These are phyloP conservation scores for Colletotrichum phormii DNA, from an alignment of 2,329 filamentous ascomycete species.

Conservation along the genomic window DNA sequence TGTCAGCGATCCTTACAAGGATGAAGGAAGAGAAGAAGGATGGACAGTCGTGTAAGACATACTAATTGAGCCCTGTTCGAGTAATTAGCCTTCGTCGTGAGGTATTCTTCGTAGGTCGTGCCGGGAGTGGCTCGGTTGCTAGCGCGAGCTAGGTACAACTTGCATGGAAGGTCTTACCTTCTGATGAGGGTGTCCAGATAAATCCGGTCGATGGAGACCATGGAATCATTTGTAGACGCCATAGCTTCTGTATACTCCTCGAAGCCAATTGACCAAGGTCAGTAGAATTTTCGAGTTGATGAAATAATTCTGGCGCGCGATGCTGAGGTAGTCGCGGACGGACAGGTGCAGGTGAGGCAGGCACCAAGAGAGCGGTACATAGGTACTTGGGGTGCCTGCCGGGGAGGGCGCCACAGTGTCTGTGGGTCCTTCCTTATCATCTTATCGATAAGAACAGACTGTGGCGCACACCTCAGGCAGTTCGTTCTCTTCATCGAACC, in stretches of 20 bases:
- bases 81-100: conserved; percentile 8
- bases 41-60: conserved; percentile 32
- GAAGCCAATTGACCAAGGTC: background rate
- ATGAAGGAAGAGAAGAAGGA: background rate
- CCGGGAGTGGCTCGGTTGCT: background rate
- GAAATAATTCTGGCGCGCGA: conserved; percentile 1
- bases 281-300: background rate
- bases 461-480: too few species aligned
- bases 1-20: background rate
- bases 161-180: conserved; percentile 58
- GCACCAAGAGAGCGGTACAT: background rate
- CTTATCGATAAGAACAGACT: conserved; percentile 9
- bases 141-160: background rate
- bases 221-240: conserved; percentile 37
- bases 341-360: background rate
- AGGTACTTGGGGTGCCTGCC: background rate
- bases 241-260: conserved; percentile 37
- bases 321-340: background rate
- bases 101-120: background rate
- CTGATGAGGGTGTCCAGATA: conserved; percentile 72
- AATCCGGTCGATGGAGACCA: conserved; percentile 61
- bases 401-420: background rate
- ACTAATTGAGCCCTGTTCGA: conserved; percentile 44
- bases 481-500: background rate
- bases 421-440: background rate